Base-by-base conservation (phyloP, 495 filamentous ascomycete species). In the Aspergillus nanangensis region DNA sequence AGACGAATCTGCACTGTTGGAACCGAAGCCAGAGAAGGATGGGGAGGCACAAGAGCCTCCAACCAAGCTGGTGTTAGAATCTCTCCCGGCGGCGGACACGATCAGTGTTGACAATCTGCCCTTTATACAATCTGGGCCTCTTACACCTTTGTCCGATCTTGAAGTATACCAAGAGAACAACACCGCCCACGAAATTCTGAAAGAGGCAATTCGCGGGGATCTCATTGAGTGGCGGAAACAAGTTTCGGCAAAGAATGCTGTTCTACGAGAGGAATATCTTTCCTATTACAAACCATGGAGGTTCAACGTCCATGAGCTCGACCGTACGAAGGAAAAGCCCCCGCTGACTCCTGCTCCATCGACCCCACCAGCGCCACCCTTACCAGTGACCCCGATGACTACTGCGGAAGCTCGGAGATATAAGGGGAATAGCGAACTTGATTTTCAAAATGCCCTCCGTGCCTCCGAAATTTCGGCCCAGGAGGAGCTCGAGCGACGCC, bases 381-480 rank as follows among this genome's bases (percentile, higher is more conserved):
- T 67, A 0, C 57, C 64, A 10, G 58, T 69, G 14, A 63, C 67
- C 4, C 65, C 75, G 4, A 71, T 66, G 4, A 62, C 70, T 1
- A 62, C 70, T 14, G 78, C 80, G 14, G 66, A 78, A 24, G 78
- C 78, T 22, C 75, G 84, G 11, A 73, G 81, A 37, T 78, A 80
- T 40, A 79, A 82, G 50, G 76, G 81, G 13, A 79, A 78, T 38
- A 86, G 81, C 40, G 88, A 94, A 51, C 75, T 86, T 20, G 89
- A 95, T 51, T 71, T 94, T 37, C 79, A 92, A 52, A 78, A 78
- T 39, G 86, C 84, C 3, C 62, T 96, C 4, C 79, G 86, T 46
- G 82, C 87, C 48, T 94, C 89, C 2, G 78, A 84, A 41, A 81
- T 82, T 32, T 86, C 83, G 31, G 85, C 80, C n/a, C 81, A 82